Base-by-base conservation (phyloP, 371 early-diverging fungal genomes). In the Mucor lusitanicus region DNA sequence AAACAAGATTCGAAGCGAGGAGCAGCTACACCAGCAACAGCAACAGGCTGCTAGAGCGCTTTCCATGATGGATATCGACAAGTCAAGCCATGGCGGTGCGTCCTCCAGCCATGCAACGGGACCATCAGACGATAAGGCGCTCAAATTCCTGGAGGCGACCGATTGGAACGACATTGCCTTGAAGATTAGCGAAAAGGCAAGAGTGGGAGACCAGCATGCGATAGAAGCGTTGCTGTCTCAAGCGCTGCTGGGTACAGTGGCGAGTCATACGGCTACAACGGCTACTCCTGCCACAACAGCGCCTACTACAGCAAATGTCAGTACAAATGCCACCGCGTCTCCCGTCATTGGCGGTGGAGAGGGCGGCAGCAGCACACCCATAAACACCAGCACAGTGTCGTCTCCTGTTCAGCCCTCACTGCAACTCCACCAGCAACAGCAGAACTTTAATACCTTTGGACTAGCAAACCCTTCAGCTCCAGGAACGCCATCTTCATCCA, bases 181-280 rank as follows among this genome's bases (percentile, higher is more conserved):
- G 54, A 82, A 82, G 35, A 75, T 82, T n/a, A 75, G 75, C 6
- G 83, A 82, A 64, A 80, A 80, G 30, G 77, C 74, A 32, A 71
- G 71, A 64, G 74, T 75, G 54, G 76, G 81, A 0, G 73, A 78
- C 50, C 81, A 83, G 40, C 75, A 72, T 48, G 82, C 79, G 1
- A 79, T 79, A 15, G 82, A 82, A 42, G 77, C 76, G 0, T 54
- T 82, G 7, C 58, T 82, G 30, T 82, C 82, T 17, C 82, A 82
- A 46, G 79, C 79, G 7, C 50, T 82, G 11, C 37, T 77, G 21
- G 59, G 70, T 1, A 65, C 73, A 3, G 71, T 70, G 2, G 44
- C 65, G 3, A 30, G 19, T 8, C 55, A 64, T 46, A 19, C 61
- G 19, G 46, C 55, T 23, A 55, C 62, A 28, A 32, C 42, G 30